phyloP scores from a whole-genome alignment of 2,329 filamentous ascomycete genomes.

The Aspergillus cejpii region DNA sequence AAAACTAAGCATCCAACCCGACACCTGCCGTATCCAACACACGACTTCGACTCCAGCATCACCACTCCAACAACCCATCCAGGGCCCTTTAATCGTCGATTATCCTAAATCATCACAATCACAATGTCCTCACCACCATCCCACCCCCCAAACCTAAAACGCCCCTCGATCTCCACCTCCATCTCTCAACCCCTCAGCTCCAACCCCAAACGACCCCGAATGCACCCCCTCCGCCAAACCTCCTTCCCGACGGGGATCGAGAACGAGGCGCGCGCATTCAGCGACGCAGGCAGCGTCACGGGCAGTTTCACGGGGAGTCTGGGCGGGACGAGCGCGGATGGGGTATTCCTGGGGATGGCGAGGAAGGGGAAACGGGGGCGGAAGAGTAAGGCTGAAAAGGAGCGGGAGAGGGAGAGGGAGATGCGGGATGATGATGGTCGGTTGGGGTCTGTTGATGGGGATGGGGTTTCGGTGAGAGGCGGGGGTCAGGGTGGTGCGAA shows the following conservation, averaged over 20 bases:
- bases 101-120: no score
- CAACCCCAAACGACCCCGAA: conserved; percentile 31
- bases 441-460: conserved; percentile 31
- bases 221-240: conserved; percentile 45
- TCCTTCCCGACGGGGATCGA: conserved; percentile 39
- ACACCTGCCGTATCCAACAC: neutral
- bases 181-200: conserved; percentile 28
- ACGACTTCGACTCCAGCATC: neutral
- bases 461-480: conserved; percentile 28
- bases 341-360: conserved; percentile 26
- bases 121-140: conserved; percentile 38
- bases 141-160: conserved; percentile 31
- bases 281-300: conserved; percentile 38
- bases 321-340: conserved; percentile 33
- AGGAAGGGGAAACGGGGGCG: conserved; percentile 33
- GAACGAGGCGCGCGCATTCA: conserved; percentile 25
- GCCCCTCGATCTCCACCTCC: conserved; percentile 37
- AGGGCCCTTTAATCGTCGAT: no score
- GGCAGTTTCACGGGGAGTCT: conserved; percentile 41
- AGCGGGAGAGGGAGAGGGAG: conserved; percentile 30
- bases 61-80: conserved; percentile 1
- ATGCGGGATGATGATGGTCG: conserved; percentile 19
- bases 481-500: conserved; percentile 22
- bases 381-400: conserved; percentile 36
- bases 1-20: neutral